Percentiles rank a stretch among this genome's conserved stretches.
Evolutionary conservation across 2,329 filamentous ascomycete genomes (phyloP).

Genomic region (Monosporascus sp.): DNA sequence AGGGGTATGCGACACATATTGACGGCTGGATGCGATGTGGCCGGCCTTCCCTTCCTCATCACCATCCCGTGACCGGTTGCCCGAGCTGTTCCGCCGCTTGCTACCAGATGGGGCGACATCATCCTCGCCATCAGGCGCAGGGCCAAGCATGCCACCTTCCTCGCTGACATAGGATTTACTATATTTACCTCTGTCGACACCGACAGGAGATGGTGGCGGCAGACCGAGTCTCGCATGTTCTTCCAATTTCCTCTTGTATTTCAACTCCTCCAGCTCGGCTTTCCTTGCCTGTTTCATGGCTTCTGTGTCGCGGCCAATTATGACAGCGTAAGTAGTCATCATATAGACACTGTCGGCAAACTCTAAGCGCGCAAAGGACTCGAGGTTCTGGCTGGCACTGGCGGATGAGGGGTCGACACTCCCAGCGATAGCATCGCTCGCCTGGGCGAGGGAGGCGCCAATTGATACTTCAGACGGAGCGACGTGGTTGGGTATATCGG

Average conservation of each 20-base stretch:
- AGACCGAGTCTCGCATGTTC: constrained; percentile 44
- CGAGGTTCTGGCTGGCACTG: constrained; percentile 36
- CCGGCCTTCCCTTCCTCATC: constrained; percentile 33
- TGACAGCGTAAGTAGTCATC: constrained; percentile 69
- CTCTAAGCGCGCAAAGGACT: constrained; percentile 56
- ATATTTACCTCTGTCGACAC: constrained; percentile 48
- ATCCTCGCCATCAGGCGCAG: constrained; percentile 53
- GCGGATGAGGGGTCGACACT: constrained; percentile 29
- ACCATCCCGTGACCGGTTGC: constrained; percentile 37
- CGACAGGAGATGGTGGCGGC: constrained; percentile 45
- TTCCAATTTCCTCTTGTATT: constrained; percentile 38
- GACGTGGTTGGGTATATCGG: constrained; percentile 15
- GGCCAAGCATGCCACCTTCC: constrained; percentile 62
- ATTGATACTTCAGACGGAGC: constrained; percentile 28
- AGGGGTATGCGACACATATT: constrained; percentile 56
- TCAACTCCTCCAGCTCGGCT: constrained; percentile 43
- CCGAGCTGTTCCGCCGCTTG: constrained; percentile 40
- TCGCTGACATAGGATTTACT: constrained; percentile 64
- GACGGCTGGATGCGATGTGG: constrained; percentile 49
- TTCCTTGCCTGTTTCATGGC: constrained; percentile 50
- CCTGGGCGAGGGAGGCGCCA: constrained; percentile 24
- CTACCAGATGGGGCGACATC: constrained; percentile 33
- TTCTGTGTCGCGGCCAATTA: constrained; percentile 65
- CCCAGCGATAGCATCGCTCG: constrained; percentile 23
- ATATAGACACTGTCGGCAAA: constrained; percentile 74